A percentile compares a stretch with the other conserved stretches of the same genome.
Evolutionary conservation across 352 stramenopile species (phyloP).

Genomic region (Globisporangium splendens): DNA sequence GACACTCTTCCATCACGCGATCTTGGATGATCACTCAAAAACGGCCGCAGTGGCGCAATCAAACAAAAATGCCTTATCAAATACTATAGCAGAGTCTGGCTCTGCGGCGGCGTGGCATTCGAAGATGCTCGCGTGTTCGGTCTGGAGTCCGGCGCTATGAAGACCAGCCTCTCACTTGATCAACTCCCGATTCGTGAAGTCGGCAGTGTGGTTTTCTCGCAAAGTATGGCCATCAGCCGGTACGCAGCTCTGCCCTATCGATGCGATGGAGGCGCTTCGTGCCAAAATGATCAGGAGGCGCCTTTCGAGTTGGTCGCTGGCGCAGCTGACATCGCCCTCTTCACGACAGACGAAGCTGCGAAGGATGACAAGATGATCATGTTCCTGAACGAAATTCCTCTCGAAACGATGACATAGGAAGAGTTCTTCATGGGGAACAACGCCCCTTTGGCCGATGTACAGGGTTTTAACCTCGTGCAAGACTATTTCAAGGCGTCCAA

Average conservation of each 20-base stretch:
- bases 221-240: constrained; percentile 54
- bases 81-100: too few relatives aligned
- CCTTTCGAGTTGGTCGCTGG: constrained; percentile 24
- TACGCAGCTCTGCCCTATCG: constrained; percentile 56
- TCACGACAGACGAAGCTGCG: constrained; percentile 24
- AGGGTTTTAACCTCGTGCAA: too few relatives aligned
- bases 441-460: too few relatives aligned
- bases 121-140: constrained; percentile 37
- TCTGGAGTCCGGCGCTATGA: constrained; percentile 28
- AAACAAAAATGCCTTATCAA: too few relatives aligned
- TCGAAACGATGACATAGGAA: constrained; percentile 41
- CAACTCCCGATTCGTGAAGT: constrained; percentile 52
- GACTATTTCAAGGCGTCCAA: too few relatives aligned
- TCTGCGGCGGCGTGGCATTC: constrained; percentile 47
- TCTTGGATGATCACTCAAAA: too few relatives aligned
- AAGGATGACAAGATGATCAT: neutral
- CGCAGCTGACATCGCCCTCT: constrained; percentile 33
- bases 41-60: too few relatives aligned
- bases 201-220: constrained; percentile 36
- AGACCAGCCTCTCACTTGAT: constrained; percentile 39
- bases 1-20: too few relatives aligned
- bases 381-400: constrained; percentile 2
- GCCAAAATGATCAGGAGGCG: constrained; percentile 52
- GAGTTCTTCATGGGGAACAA: constrained; percentile 52
- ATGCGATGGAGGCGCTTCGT: constrained; percentile 31